Conservation (phyloP, 352 stramenopile species). For the Phytophthora citrophthora region DNA sequence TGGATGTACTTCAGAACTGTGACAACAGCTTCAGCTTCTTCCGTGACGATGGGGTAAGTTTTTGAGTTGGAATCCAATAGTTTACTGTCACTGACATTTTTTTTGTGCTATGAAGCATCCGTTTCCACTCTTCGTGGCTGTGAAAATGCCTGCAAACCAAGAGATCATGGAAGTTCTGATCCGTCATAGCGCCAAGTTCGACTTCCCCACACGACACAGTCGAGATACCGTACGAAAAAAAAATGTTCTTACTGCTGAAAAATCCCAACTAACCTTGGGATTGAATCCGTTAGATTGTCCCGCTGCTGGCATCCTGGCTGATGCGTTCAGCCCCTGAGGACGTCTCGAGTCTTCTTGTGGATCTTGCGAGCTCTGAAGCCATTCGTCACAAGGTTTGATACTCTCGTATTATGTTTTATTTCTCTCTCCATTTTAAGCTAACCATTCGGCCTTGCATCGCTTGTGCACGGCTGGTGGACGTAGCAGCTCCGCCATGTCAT, state of each 20-base stretch:
- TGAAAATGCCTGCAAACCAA: conserved; percentile 15
- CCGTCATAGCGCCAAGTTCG: conserved; percentile 25
- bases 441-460: neutral
- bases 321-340: conserved; percentile 7
- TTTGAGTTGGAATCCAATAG: neutral
- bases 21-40: conserved; percentile 27
- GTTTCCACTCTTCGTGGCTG: conserved; percentile 12
- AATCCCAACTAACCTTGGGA: too few relatives aligned
- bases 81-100: conserved; percentile 1
- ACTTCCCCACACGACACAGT: conserved; percentile 22
- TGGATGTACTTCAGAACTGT: conserved; percentile 24
- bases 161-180: conserved; percentile 32
- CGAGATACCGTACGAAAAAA: conserved; percentile 20
- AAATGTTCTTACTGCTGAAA: neutral
- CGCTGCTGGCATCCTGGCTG: conserved; percentile 9
- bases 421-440: neutral
- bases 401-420: neutral
- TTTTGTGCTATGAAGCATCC: neutral
- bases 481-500: conserved; percentile 21
- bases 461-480: too few relatives aligned
- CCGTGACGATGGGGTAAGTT: conserved; percentile 8
- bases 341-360: neutral
- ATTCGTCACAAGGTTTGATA: conserved; percentile 25
- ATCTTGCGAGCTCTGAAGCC: conserved; percentile 3
- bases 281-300: too few relatives aligned